Evolutionary conservation across 2,329 filamentous ascomycete species (phyloP), one percentile per base, ranked within the genome.

Genomic region (Fusarium sp.): DNA sequence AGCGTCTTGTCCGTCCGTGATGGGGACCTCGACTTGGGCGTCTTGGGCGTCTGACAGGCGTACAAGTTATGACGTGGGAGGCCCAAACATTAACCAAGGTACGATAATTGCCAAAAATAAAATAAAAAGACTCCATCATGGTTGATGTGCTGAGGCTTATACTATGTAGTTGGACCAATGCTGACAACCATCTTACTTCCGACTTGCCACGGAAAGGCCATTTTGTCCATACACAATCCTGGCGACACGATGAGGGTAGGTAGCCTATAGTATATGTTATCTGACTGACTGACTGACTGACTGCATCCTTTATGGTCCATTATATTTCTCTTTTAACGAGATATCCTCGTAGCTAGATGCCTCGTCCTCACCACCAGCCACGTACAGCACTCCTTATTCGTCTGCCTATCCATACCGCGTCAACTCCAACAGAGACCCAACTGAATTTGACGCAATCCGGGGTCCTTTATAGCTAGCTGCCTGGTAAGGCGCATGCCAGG

Each of bases 331-430:
- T 29, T 8, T 13, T 29, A 14, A n/a, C 19, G 33, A 36, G n/a
- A 27, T 38, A 21, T 31, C 43, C 7, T 11, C 3, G 7, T 17
- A 5, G 9, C 9, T 9, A 14, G 9, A 1, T 4, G 17, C 13
- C 13, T 25, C 4, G 15, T 23, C 9, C 21, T n/a, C 23, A 33
- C 15, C 42, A 55, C 10, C 43, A 44, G 45, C 73, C 73, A 75
- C 72, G 72, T 53, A 70, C 14, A 50, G 55, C 33, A 21, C 25
- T 19, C 29, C 60, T 61, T 72, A 74, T 74, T 49, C 63, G 57
- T 71, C 71, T 75, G 72, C 73, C 73, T 75, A 54, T 39, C 14
- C 17, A 52, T 13, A 27, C 42, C 33, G 13, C 49, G 21, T 45
- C 38, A 32, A 48, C 35, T 21, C 31, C 38, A 29, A 17, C 48